Conservation (phyloP, 257 asterid species). For the Linaria vulgaris region DNA sequence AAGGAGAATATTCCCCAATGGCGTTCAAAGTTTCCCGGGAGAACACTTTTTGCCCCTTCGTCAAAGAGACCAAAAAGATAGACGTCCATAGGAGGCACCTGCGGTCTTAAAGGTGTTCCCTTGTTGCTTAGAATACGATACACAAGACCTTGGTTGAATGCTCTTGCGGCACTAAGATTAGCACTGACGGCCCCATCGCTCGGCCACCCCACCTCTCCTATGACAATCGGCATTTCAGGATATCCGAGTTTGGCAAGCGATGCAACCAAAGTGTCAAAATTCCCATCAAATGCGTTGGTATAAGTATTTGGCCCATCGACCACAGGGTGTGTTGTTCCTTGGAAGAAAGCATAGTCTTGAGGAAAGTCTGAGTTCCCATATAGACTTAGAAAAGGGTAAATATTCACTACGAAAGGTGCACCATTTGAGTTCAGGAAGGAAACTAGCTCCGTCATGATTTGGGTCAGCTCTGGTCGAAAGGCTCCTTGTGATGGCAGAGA, state of each 20-base stretch:
- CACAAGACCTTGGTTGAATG: slow-evolving; percentile 81
- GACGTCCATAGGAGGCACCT: slow-evolving; percentile 72
- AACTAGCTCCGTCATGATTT: slow-evolving; percentile 74
- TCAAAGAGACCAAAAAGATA: slow-evolving; percentile 86
- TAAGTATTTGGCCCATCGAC: slow-evolving; percentile 78
- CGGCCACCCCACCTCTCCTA: slow-evolving; percentile 98
- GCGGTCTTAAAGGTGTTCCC: slow-evolving; percentile 90
- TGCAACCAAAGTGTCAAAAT: slow-evolving; percentile 79
- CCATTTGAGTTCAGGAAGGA: slow-evolving; percentile 77
- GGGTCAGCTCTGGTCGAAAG: slow-evolving; percentile 76
- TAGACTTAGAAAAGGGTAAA: slow-evolving; percentile 87
- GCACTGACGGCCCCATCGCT: slow-evolving; percentile 78
- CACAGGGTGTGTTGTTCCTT: slow-evolving; percentile 78
- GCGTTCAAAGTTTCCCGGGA: slow-evolving; percentile 89
- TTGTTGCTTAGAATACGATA: slow-evolving; percentile 51
- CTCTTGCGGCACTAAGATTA: slow-evolving; percentile 73
- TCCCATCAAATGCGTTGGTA: slow-evolving; percentile 87
- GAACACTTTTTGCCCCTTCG: slow-evolving; percentile 78
- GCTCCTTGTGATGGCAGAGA: slow-evolving; percentile 85
- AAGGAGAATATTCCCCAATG: slow-evolving; percentile 96
- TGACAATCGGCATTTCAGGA: slow-evolving; percentile 74
- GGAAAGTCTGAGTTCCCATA: slow-evolving; percentile 86
- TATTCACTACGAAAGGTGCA: slow-evolving; percentile 82
- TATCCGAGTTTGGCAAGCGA: slow-evolving; percentile 75
- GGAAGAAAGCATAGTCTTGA: slow-evolving; percentile 91